Evolutionary conservation across 768 basidiomycete genomes (phyloP).

Genomic region (Lentinula raphanica): DNA sequence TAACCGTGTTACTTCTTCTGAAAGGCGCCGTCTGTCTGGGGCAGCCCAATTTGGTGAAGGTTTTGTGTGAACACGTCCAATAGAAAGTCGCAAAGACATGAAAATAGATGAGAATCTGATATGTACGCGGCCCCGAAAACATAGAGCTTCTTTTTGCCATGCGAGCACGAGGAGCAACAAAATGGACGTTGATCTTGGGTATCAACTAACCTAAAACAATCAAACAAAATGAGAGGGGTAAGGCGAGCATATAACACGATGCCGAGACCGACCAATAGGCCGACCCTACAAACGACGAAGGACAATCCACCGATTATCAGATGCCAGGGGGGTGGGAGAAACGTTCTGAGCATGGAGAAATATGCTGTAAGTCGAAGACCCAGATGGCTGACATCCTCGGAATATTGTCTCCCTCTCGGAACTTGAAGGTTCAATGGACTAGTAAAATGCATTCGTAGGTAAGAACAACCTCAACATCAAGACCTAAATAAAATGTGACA

Average conservation of each 20-base stretch:
- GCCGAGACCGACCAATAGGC: background rate
- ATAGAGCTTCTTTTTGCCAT: background rate
- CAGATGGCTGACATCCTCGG: background rate
- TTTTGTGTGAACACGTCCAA: background rate
- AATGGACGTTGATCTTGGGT: background rate
- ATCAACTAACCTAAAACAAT: background rate
- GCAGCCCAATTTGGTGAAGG: background rate
- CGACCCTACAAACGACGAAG: background rate
- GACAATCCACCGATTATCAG: background rate
- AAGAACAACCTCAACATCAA: background rate
- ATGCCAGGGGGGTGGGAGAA: background rate
- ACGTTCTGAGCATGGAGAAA: background rate
- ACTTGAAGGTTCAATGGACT: background rate
- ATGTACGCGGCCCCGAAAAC: background rate
- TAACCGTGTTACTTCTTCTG: background rate
- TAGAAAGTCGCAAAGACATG: background rate
- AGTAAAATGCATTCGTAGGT: background rate
- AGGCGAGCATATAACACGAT: background rate
- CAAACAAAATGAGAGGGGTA: background rate
- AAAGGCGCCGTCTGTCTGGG: background rate
- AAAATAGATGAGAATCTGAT: background rate
- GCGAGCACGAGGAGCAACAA: background rate
- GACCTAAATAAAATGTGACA: conserved; percentile 1
- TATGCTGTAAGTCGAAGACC: background rate
- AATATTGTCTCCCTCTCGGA: background rate